A percentile compares a stretch with the other conserved stretches of the same genome.
Conservation (phyloP, 2,329 filamentous ascomycete genomes). For the Alternaria panax region DNA sequence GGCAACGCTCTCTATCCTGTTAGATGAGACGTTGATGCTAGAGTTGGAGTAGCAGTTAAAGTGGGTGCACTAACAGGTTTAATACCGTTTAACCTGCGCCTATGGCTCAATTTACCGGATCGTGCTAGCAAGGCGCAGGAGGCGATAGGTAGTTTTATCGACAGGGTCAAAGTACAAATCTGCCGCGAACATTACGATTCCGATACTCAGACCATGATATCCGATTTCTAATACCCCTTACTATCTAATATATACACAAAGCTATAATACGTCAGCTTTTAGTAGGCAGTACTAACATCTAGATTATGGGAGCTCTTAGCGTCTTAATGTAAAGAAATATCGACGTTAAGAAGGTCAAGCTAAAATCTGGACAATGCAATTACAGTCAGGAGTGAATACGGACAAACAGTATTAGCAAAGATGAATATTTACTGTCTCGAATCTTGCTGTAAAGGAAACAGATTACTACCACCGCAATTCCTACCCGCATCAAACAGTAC, state of each 20-base stretch:
- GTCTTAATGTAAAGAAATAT: constrained; percentile 22
- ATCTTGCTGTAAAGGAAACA: no score
- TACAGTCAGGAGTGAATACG: no score
- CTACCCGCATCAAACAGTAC: no score
- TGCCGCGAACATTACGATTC: neutral
- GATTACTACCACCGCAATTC: no score
- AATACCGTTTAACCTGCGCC: constrained; percentile 48
- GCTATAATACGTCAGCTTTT: constrained; percentile 20
- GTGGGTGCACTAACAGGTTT: constrained; percentile 36
- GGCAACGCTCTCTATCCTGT: no score
- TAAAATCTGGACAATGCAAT: neutral
- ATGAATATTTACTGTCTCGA: no score
- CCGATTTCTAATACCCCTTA: constrained; percentile 55
- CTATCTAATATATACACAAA: constrained; percentile 42
- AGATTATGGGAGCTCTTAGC: constrained; percentile 13
- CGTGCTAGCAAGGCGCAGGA: constrained; percentile 34
- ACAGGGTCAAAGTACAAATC: constrained; percentile 17
- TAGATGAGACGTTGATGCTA: no score
- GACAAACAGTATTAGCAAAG: no score
- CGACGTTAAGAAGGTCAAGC: constrained; percentile 17
- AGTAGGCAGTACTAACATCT: constrained; percentile 15
- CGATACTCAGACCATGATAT: no score
- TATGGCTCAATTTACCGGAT: constrained; percentile 25
- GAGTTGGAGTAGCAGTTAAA: no score
- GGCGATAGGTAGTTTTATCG: constrained; percentile 19